Conservation (phyloP, 1,284 basidiomycete species). For the Bjerkandera adusta region DNA sequence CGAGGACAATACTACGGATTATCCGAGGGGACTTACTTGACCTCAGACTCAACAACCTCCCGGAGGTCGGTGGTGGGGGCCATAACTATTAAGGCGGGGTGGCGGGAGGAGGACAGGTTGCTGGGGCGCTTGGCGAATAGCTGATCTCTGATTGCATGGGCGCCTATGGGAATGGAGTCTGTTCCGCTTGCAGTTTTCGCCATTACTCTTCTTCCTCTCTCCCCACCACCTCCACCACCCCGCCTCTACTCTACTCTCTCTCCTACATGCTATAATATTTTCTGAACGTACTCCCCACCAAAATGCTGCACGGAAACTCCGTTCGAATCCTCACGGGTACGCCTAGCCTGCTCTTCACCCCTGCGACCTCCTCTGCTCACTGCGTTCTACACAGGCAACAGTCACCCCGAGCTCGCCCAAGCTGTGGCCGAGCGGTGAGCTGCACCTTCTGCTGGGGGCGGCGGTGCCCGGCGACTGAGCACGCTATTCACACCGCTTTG, state of each 20-base stretch:
- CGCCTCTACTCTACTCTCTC: conserved; percentile 1
- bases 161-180: not conserved
- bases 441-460: conserved; percentile 45
- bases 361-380: conserved; percentile 11
- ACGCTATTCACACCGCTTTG: conserved; percentile 3
- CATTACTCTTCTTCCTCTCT: conserved; percentile 6
- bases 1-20: conserved; percentile 1
- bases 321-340: conserved; percentile 90
- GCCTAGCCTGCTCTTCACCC: conserved; percentile 27
- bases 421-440: conserved; percentile 94
- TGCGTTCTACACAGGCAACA: conserved; percentile 72
- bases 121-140: too few species aligned
- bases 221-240: not conserved
- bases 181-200: too few species aligned
- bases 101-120: too few species aligned
- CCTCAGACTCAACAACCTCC: conserved; percentile 58
- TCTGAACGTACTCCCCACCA: conserved; percentile 18
- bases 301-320: conserved; percentile 89
- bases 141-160: not conserved
- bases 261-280: conserved; percentile 28
- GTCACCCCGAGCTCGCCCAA: conserved; percentile 95
- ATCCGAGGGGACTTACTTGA: conserved; percentile 49
- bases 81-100: conserved; percentile 24
- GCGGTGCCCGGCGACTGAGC: conserved; percentile 19
- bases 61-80: conserved; percentile 53